Base-by-base conservation (phyloP, 2,329 filamentous ascomycete genomes). In the Hansfordia pulvinata region DNA sequence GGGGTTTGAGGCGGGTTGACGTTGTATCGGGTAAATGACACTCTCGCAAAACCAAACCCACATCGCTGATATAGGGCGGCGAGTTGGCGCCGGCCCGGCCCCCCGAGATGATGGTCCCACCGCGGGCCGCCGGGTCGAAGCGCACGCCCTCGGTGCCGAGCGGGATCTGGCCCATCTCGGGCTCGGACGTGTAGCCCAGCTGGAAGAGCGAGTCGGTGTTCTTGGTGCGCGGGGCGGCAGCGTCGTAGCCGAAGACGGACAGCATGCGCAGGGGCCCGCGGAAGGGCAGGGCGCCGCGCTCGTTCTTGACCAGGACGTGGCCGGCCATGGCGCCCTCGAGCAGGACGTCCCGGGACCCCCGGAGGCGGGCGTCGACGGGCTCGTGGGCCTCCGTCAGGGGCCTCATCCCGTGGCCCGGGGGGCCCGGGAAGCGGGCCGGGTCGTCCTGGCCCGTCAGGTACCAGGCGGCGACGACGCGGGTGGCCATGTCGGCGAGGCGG, bases 221-320 rank as follows among this genome's bases (percentile, higher is more conserved):
- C 31, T 62, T 60, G 10, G 62, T 64, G 1, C 46, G 43, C 0
- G 54, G 42, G 0, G 58, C 41, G 1, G 56, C 56, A 4, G 84
- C 84, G 67, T 81, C 56, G 60, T 72, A 57, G 38, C 78, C 53
- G 56, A 72, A 62, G 42, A 76, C 49, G 40, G 69, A 63, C 56
- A 77, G 35, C 47, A 68, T 60, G 28, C 54, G 50, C 5, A 57
- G 72, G 30, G 60, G 58, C 28, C 62, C 65, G 27, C 42, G 48
- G 19, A 88, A 60, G 0, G 82, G 82, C 6, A 88, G 54, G 1
- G 63, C 56, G 6, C 60, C 59, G 23, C 64, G 60, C 3, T 54
- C 54, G 47, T 92, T 90, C 58, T 92, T 92, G 28, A 92, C 58
- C 1, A 92, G 60, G 15, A 86, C 78, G 26, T 78, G 81, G 4